Conservation (phyloP, 73 alveolate genomes). For the Paramecium bursaria region DNA sequence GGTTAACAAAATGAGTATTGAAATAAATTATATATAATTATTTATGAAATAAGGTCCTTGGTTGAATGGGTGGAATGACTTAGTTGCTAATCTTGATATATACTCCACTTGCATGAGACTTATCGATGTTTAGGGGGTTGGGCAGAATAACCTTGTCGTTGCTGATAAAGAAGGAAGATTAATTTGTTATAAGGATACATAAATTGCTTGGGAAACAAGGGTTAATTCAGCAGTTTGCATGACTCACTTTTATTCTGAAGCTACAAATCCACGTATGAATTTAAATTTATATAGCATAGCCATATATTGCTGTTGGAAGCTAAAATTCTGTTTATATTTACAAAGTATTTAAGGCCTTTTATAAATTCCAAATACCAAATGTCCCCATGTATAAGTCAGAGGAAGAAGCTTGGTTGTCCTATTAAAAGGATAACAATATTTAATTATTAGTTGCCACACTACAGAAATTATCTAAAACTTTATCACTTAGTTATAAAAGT, state of each 20-base stretch:
- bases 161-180: background rate
- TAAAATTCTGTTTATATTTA: constrained; percentile 1
- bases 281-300: background rate
- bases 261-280: background rate
- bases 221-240: background rate
- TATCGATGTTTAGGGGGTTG: background rate
- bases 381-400: background rate
- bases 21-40: no score
- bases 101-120: background rate
- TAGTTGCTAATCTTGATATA: background rate
- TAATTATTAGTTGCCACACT: background rate
- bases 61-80: background rate
- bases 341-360: constrained; percentile 25
- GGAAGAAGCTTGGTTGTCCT: background rate
- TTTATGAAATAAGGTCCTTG: constrained; percentile 32
- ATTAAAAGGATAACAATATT: background rate
- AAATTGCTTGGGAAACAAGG: constrained; percentile 60
- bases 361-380: background rate
- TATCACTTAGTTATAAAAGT: background rate
- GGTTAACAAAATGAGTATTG: no score
- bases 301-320: background rate
- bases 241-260: background rate
- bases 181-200: background rate
- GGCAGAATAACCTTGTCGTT: background rate
- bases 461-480: background rate